Conservation (phyloP, 1,284 basidiomycete species). For the Hymenochaete sp. region DNA sequence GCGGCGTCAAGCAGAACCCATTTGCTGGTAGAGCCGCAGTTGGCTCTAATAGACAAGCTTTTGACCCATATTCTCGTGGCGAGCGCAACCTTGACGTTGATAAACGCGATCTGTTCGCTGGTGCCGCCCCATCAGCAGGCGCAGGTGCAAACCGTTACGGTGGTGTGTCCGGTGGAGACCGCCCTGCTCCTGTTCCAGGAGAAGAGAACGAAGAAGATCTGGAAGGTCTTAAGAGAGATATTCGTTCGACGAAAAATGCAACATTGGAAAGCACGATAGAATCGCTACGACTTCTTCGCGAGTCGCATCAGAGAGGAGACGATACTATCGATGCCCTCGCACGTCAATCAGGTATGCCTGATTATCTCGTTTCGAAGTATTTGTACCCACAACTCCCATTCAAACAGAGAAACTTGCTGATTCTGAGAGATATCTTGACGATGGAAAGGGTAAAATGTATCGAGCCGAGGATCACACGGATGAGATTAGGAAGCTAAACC, state of each 20-base stretch:
- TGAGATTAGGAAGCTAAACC: slow-evolving; percentile 90
- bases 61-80: slow-evolving; percentile 56
- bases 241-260: slow-evolving; percentile 88
- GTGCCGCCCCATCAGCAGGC: slow-evolving; percentile 47
- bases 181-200: slow-evolving; percentile 40
- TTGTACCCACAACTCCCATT: background rate
- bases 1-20: slow-evolving; percentile 6
- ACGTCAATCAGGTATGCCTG: slow-evolving; percentile 86
- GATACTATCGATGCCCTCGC: slow-evolving; percentile 82
- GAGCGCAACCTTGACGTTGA: slow-evolving; percentile 50
- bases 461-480: slow-evolving; percentile 91
- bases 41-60: too few species aligned
- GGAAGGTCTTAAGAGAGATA: slow-evolving; percentile 94
- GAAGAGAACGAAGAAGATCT: slow-evolving; percentile 94
- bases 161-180: slow-evolving; percentile 36
- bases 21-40: slow-evolving; percentile 45
- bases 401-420: slow-evolving; percentile 80
- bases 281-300: slow-evolving; percentile 84
- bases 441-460: slow-evolving; percentile 82
- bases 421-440: slow-evolving; percentile 93
- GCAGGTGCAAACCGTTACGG: slow-evolving; percentile 48
- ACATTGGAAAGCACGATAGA: slow-evolving; percentile 87
- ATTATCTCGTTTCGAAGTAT: slow-evolving; percentile 21
- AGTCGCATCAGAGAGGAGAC: slow-evolving; percentile 93
- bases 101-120: slow-evolving; percentile 68